phyloP scores from a whole-genome alignment of 2,329 filamentous ascomycete species.

The Fusarium secorum region DNA sequence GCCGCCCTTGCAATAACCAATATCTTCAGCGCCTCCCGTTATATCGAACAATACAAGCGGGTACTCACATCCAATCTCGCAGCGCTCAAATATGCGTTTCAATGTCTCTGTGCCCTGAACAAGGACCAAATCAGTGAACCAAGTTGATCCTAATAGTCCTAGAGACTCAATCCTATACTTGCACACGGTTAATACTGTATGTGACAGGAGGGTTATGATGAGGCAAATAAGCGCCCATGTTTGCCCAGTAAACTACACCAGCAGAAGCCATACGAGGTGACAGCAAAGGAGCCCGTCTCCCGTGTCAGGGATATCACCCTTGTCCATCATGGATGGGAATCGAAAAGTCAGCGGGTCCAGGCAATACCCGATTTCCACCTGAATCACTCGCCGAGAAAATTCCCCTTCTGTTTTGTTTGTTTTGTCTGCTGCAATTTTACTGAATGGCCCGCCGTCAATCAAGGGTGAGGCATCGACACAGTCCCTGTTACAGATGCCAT shows the following conservation, averaged over 20 bases:
- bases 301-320: conserved; percentile 15
- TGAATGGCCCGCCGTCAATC: neutral
- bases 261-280: neutral
- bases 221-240: conserved; percentile 25
- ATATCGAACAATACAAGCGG: neutral
- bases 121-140: neutral
- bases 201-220: conserved; percentile 1
- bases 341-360: conserved; percentile 25
- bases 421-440: conserved; percentile 15
- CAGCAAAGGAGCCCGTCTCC: neutral
- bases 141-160: conserved; percentile 11
- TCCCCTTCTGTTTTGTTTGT: conserved; percentile 6
- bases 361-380: conserved; percentile 29
- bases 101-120: neutral
- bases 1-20: conserved; percentile 7
- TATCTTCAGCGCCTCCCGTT: neutral
- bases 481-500: conserved; percentile 16
- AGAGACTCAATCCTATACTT: neutral
- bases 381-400: conserved; percentile 26
- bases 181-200: neutral
- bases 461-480: conserved; percentile 7
- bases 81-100: neutral
- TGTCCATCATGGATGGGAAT: conserved; percentile 23
- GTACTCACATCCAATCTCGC: neutral
- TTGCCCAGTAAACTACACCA: neutral